Evolutionary conservation across 2,329 filamentous ascomycete genomes (phyloP).

Genomic region (Eutypella sp.): DNA sequence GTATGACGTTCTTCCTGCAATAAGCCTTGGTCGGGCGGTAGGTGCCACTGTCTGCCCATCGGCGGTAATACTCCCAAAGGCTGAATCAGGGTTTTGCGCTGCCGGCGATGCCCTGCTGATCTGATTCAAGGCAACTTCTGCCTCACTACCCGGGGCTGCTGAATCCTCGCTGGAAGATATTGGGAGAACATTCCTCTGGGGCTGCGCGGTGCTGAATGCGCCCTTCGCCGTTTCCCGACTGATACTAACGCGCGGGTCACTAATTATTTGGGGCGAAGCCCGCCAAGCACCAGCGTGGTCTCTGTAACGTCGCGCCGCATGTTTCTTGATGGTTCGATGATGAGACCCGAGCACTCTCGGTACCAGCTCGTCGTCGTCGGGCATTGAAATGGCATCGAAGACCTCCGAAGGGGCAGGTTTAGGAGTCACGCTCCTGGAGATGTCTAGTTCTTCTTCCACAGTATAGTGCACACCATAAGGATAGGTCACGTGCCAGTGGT

Average conservation of each 20-base stretch:
- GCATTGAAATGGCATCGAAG: slow-evolving; percentile 27
- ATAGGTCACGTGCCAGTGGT: slow-evolving; percentile 35
- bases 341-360: slow-evolving; percentile 21
- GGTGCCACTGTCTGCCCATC: slow-evolving; percentile 15
- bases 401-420: slow-evolving; percentile 21
- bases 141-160: slow-evolving; percentile 33
- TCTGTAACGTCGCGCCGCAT: slow-evolving; percentile 35
- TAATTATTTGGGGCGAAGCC: slow-evolving; percentile 28
- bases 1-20: slow-evolving; percentile 29
- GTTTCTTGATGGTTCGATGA: slow-evolving; percentile 37
- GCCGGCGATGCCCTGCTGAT: slow-evolving; percentile 35
- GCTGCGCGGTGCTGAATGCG: slow-evolving; percentile 22
- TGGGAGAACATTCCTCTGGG: slow-evolving; percentile 11
- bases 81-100: slow-evolving; percentile 21
- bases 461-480: slow-evolving; percentile 23
- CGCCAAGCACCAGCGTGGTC: slow-evolving; percentile 42
- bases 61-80: slow-evolving; percentile 25
- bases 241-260: slow-evolving; percentile 37
- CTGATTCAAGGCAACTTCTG: slow-evolving; percentile 37
- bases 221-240: slow-evolving; percentile 36
- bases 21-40: slow-evolving; percentile 24
- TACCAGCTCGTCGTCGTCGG: slow-evolving; percentile 24
- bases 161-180: slow-evolving; percentile 23
- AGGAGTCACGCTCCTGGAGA: slow-evolving; percentile 26
- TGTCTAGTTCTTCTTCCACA: slow-evolving; percentile 14